Evolutionary conservation across 371 early-diverging fungal genomes (phyloP).

Genomic region (Mucor racemosus): DNA sequence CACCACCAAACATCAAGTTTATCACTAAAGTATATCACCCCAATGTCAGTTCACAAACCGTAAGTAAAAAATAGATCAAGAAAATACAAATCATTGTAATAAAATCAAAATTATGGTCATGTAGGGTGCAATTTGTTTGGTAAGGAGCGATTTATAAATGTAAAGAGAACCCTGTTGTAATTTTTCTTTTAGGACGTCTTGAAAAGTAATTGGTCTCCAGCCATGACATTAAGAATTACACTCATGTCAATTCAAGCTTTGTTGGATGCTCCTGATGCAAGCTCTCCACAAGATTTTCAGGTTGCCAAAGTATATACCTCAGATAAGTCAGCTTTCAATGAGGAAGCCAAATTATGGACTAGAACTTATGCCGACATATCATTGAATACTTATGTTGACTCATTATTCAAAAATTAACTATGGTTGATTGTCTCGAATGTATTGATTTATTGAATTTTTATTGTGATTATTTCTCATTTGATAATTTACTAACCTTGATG

Average conservation of each 20-base stretch:
- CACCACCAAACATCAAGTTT: constrained; percentile 58
- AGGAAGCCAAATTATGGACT: constrained; percentile 18
- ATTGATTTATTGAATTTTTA: no score
- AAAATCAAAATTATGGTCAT: background rate
- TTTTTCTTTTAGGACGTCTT: constrained; percentile 20
- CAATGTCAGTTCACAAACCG: constrained; percentile 62
- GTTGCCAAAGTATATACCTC: constrained; percentile 26
- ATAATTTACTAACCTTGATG: no score
- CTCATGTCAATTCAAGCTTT: constrained; percentile 55
- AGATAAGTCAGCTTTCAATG: constrained; percentile 10
- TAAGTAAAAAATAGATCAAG: constrained; percentile 19
- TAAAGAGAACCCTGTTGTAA: background rate
- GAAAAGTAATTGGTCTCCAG: constrained; percentile 61
- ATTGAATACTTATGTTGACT: constrained; percentile 7
- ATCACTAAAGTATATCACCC: constrained; percentile 59
- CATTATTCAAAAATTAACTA: background rate
- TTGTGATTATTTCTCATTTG: no score
- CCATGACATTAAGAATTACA: constrained; percentile 45
- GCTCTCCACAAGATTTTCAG: constrained; percentile 47
- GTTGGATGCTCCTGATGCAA: constrained; percentile 57
- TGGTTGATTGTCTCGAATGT: background rate
- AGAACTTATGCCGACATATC: constrained; percentile 9
- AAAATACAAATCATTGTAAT: background rate
- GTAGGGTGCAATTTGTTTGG: constrained; percentile 58
- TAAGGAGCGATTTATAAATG: no score